phyloP scores from a whole-genome alignment of 2,329 filamentous ascomycete species.

The Fusarium udum region DNA sequence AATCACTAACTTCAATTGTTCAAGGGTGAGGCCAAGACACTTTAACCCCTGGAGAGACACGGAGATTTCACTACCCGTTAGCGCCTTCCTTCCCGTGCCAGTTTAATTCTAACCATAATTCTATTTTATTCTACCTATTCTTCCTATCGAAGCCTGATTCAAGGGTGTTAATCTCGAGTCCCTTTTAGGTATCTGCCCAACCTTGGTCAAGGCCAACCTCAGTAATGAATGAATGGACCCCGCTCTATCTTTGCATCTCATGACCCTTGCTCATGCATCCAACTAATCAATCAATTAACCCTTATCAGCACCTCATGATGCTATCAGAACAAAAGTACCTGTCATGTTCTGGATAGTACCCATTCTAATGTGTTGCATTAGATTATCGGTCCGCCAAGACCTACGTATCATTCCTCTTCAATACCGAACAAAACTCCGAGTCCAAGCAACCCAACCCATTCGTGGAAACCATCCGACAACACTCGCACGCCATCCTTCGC shows the following conservation, averaged over 20 bases:
- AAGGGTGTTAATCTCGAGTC: neutral
- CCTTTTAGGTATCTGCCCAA: neutral
- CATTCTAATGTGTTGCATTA: constrained; percentile 11
- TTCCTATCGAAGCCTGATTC: neutral
- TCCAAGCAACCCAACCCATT: neutral
- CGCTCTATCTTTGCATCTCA: constrained; percentile 4
- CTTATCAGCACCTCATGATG: constrained; percentile 26
- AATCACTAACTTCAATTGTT: neutral
- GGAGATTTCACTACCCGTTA: neutral
- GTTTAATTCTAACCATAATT: constrained; percentile 1
- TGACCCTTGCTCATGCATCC: constrained; percentile 15
- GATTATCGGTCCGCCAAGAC: constrained; percentile 22
- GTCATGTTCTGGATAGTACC: constrained; percentile 4
- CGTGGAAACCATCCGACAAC: constrained; percentile 9
- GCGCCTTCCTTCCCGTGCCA: neutral
- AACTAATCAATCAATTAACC: constrained; percentile 11
- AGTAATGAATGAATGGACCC: neutral
- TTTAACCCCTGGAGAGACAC: neutral
- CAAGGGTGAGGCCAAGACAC: neutral
- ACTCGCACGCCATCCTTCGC: constrained; percentile 12
- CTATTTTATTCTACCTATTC: neutral
- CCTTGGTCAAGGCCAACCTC: neutral
- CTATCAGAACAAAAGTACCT: constrained; percentile 28
- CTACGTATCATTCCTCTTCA: neutral
- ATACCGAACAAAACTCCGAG: neutral